These are phyloP conservation scores for Ilyonectria robusta DNA, from an alignment of 2,329 filamentous ascomycete species.

Conservation along the genomic window DNA sequence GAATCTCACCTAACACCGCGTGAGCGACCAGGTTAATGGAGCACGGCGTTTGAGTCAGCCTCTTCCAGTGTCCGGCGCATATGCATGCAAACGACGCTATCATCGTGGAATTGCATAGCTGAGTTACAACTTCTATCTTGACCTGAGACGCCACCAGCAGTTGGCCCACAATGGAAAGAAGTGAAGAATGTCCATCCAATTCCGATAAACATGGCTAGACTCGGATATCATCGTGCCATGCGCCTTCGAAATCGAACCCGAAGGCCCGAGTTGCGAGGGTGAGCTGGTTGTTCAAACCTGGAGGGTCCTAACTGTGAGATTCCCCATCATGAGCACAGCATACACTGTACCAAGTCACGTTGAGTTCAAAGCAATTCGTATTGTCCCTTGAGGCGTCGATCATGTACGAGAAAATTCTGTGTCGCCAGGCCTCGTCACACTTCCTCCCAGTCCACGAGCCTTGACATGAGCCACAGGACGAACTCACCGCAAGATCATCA, in stretches of 20 bases:
- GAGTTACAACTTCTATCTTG: no score
- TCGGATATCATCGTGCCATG: no score
- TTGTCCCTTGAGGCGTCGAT: neutral
- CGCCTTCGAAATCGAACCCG: neutral
- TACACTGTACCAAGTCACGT: neutral
- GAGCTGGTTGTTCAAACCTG: neutral
- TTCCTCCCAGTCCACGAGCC: neutral
- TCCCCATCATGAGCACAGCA: neutral
- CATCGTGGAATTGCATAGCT: no score
- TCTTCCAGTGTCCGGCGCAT: no score
- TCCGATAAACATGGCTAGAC: no score
- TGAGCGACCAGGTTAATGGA: no score
- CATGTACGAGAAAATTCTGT: neutral
- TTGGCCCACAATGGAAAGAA: no score
- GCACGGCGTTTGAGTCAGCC: no score
- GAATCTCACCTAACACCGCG: no score
- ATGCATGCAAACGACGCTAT: no score
- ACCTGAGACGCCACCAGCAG: no score
- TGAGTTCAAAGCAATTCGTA: neutral
- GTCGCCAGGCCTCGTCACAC: neutral
- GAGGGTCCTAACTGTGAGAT: neutral
- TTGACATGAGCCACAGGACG: neutral
- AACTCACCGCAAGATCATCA: neutral
- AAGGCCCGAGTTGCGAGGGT: neutral
- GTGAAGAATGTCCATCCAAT: no score